These are phyloP conservation scores for Ustilago sp. DNA, from an alignment of 1,284 basidiomycete genomes.

Conservation along the genomic window DNA sequence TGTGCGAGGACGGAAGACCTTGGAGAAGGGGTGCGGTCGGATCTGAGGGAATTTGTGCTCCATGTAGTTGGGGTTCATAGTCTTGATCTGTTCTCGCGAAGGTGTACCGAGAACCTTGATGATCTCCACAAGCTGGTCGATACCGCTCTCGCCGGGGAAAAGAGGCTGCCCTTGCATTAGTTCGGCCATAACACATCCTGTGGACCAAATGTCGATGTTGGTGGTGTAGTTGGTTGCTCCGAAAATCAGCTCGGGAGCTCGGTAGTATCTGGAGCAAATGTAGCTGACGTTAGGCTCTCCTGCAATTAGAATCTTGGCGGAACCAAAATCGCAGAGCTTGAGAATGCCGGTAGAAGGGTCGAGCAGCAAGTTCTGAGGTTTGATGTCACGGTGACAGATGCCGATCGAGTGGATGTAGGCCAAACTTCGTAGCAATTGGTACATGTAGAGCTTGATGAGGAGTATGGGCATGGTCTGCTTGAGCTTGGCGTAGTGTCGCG, in stretches of 20 bases:
- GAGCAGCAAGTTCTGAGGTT: constrained; percentile 96
- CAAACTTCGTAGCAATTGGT: constrained; percentile 94
- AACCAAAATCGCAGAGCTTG: constrained; percentile 99
- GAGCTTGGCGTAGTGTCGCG: constrained; percentile 98
- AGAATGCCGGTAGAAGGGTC: constrained; percentile 96
- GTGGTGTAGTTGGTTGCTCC: constrained; percentile 99
- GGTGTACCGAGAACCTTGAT: constrained; percentile 99
- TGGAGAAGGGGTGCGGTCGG: constrained; percentile 77
- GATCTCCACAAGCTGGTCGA: constrained; percentile 99
- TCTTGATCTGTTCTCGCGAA: constrained; percentile 99
- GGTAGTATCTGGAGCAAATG: constrained; percentile 99
- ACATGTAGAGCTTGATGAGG: constrained; percentile 98
- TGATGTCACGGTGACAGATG: constrained; percentile 91
- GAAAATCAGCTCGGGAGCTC: constrained; percentile 98
- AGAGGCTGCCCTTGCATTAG: constrained; percentile 98
- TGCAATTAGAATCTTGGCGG: constrained; percentile 96
- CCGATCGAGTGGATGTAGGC: constrained; percentile 98
- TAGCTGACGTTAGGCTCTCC: constrained; percentile 99
- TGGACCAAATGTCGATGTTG: constrained; percentile 99
- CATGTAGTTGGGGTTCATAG: constrained; percentile 99
- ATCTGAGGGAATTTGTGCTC: constrained; percentile 99
- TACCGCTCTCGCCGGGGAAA: constrained; percentile 98
- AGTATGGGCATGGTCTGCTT: constrained; percentile 99
- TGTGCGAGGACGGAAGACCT: constrained; percentile 98
- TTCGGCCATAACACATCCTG: constrained; percentile 99